phyloP scores from a whole-genome alignment of 2,329 filamentous ascomycete species.

The Colletotrichum lini region DNA sequence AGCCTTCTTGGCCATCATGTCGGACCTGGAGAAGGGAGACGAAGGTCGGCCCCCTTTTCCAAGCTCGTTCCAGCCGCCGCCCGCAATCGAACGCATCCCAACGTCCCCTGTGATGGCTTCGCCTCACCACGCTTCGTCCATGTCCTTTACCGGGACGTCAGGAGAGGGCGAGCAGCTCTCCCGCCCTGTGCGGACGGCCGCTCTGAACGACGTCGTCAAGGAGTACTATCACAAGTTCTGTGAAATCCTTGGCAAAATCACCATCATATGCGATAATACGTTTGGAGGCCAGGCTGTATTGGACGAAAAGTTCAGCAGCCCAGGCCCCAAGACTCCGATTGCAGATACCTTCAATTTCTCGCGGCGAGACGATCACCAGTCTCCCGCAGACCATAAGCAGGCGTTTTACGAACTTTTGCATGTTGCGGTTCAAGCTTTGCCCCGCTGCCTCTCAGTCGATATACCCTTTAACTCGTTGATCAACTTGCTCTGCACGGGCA shows the following conservation, averaged over 20 bases:
- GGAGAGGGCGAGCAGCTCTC: conserved; percentile 76
- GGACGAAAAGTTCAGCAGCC: conserved; percentile 93
- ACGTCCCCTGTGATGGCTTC: conserved; percentile 66
- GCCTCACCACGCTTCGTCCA: conserved; percentile 43
- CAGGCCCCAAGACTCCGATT: conserved; percentile 94
- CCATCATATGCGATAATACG: conserved; percentile 94
- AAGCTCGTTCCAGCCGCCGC: conserved; percentile 66
- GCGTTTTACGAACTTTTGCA: conserved; percentile 96
- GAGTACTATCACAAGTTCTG: conserved; percentile 94
- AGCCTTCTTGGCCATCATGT: conserved; percentile 93
- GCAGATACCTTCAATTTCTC: conserved; percentile 94
- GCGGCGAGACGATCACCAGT: conserved; percentile 83
- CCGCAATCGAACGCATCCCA: conserved; percentile 59
- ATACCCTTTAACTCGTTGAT: conserved; percentile 95
- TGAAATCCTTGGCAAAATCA: conserved; percentile 95
- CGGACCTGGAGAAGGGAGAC: conserved; percentile 89
- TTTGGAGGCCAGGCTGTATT: conserved; percentile 96
- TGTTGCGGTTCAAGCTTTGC: conserved; percentile 94
- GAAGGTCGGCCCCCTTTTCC: conserved; percentile 87
- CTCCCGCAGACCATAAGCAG: conserved; percentile 85
- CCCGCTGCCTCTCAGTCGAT: conserved; percentile 90
- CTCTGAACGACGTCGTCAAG: conserved; percentile 81
- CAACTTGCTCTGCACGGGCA: conserved; percentile 95
- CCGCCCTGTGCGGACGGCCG: conserved; percentile 71
- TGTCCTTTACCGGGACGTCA: conserved; percentile 41